Base-by-base conservation (phyloP, 2,329 filamentous ascomycete species). In the Ophiocordyceps sinensis region DNA sequence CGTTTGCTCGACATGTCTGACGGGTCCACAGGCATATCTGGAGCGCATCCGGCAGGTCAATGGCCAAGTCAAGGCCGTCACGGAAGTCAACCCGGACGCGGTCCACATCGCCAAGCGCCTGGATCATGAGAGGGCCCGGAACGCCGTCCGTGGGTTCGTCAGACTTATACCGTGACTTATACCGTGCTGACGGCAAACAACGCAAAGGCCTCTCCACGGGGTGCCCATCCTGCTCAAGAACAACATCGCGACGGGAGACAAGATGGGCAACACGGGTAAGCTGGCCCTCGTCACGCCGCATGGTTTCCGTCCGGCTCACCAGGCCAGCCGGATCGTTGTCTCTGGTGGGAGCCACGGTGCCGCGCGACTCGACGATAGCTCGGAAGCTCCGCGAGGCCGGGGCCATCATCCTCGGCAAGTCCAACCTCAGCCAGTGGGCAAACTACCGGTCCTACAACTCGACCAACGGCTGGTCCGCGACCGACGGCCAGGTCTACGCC, bases 201-300 rank as follows among this genome's bases (percentile, higher is more conserved):
- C 5, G 23, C 7, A 17, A 10, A 49, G 47, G 0, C 72, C 73
- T 1, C 59, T 79, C 1, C 75, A 81, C 53, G 77, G 77, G 2
- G 67, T 81, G 2, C 77, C 77, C 0, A 70, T 81, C 36, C 57
- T 81, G 5, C 67, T 81, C 59, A 81, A 82, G 57, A 73, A 79
- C 57, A 79, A 77, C 53, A 78, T 79, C 44, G 76, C 71, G 21
- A 81, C 77, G 0, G 53, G 58, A 1, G 76, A 79, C 51, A 53
- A 65, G 45, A 76, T 77, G 71, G 70, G 75, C 52, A 79, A 73
- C 41, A 76, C 53, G 10, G 49, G 52, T 46, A 42, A 42, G 43
- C 38, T 8, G 6, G 19, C 13, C 31, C 19, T 13, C 15, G 14
- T 15, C 6, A n/a, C 17, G 8, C 4, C 6, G 28, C 36, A 17